These are phyloP conservation scores for Boletus huronensis DNA, from an alignment of 768 basidiomycete genomes.

Conservation along the genomic window DNA sequence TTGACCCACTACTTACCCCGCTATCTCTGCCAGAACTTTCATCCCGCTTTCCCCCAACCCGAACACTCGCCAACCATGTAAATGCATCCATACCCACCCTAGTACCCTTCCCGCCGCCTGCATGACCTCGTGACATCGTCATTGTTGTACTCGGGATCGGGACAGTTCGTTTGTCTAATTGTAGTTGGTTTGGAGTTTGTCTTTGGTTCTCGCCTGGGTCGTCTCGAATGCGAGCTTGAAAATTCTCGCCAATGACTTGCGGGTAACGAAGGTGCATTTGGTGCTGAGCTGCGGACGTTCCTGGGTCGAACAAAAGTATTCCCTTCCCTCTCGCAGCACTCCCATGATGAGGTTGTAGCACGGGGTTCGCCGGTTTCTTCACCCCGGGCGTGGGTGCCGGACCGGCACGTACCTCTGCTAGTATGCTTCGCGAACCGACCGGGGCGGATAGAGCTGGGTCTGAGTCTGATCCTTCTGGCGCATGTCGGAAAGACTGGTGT, in stretches of 20 bases:
- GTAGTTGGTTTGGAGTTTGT: slow-evolving; percentile 1
- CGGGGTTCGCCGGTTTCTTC: slow-evolving; percentile 25
- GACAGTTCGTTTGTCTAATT: slow-evolving; percentile 15
- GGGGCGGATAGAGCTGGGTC: slow-evolving; percentile 61
- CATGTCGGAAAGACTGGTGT: slow-evolving; percentile 52
- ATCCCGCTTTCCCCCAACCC: slow-evolving; percentile 53
- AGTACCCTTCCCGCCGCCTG: slow-evolving; percentile 45
- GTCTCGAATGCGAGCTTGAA: slow-evolving; percentile 13
- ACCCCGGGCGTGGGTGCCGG: slow-evolving; percentile 27
- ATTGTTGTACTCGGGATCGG: slow-evolving; percentile 28
- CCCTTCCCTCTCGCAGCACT: slow-evolving; percentile 34
- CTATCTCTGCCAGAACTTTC: slow-evolving; percentile 57
- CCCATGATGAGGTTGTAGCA: slow-evolving; percentile 33
- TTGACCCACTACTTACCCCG: slow-evolving; percentile 41
- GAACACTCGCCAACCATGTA: slow-evolving; percentile 72
- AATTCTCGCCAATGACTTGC: slow-evolving; percentile 7
- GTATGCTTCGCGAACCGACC: slow-evolving; percentile 59
- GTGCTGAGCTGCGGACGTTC: slow-evolving; percentile 26
- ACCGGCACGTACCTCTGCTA: slow-evolving; percentile 67
- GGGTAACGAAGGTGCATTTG: slow-evolving; percentile 36
- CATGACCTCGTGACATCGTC: slow-evolving; percentile 48
- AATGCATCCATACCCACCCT: slow-evolving; percentile 68
- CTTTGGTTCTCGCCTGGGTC: slow-evolving; percentile 11
- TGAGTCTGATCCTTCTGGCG: slow-evolving; percentile 38
- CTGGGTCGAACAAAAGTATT: slow-evolving; percentile 31